These are phyloP conservation scores for Phytophthora pisi DNA, from an alignment of 352 stramenopile genomes.

Conservation along the genomic window DNA sequence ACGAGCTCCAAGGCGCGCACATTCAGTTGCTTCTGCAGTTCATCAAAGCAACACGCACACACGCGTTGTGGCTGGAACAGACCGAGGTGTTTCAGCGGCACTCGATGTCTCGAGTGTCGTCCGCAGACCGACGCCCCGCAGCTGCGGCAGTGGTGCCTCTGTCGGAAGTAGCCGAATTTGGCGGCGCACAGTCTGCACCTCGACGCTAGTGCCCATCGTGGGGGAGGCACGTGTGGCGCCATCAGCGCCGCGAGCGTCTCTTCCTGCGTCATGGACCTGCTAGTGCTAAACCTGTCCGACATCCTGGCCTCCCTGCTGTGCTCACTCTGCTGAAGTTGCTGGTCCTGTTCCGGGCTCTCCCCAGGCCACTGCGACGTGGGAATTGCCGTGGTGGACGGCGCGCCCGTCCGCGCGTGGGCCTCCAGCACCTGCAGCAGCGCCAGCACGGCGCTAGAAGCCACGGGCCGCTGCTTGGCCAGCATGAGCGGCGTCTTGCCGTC, in stretches of 20 bases:
- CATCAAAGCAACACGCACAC: slow-evolving; percentile 65
- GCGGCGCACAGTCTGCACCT: slow-evolving; percentile 68
- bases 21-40: slow-evolving; percentile 59
- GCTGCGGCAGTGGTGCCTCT: slow-evolving; percentile 83
- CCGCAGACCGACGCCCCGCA: slow-evolving; percentile 83
- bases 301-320: slow-evolving; percentile 8
- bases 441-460: slow-evolving; percentile 29
- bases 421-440: slow-evolving; percentile 50
- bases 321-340: slow-evolving; percentile 6
- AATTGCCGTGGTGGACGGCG: slow-evolving; percentile 15
- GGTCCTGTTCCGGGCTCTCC: slow-evolving; percentile 9
- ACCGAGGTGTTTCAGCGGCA: slow-evolving; percentile 66
- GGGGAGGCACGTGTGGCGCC: slow-evolving; percentile 27
- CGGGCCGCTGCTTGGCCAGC: slow-evolving; percentile 50
- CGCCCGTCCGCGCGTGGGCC: slow-evolving; percentile 24
- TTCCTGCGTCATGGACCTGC: slow-evolving; percentile 29
- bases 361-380: slow-evolving; percentile 20
- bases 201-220: slow-evolving; percentile 62
- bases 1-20: slow-evolving; percentile 37
- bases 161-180: slow-evolving; percentile 81
- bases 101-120: slow-evolving; percentile 61
- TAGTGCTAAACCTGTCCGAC: slow-evolving; percentile 22
- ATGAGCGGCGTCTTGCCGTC: slow-evolving; percentile 54
- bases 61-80: slow-evolving; percentile 69
- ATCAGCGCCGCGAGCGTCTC: slow-evolving; percentile 31